These are phyloP conservation scores for Thelephora ganbajun DNA, from an alignment of 768 basidiomycete genomes.

Conservation along the genomic window DNA sequence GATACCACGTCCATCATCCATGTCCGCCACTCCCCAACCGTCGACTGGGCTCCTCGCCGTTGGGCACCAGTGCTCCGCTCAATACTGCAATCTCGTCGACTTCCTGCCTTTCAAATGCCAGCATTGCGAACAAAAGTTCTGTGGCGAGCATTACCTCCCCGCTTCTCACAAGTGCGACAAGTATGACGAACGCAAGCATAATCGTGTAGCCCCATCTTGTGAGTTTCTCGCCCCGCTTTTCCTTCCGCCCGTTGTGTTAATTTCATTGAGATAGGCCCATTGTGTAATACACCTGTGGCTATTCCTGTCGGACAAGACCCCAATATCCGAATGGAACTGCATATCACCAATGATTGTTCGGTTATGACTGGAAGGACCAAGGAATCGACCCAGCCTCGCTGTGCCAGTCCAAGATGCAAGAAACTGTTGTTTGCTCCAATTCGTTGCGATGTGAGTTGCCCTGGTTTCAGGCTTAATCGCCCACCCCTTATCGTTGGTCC, in stretches of 20 bases:
- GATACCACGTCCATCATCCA: no score
- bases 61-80: slow-evolving; percentile 58
- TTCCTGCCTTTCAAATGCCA: slow-evolving; percentile 82
- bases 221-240: slow-evolving; percentile 14
- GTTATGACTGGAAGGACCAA: slow-evolving; percentile 51
- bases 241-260: not conserved
- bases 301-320: slow-evolving; percentile 70
- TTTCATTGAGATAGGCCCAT: slow-evolving; percentile 35
- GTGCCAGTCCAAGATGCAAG: slow-evolving; percentile 47
- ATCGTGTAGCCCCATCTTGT: slow-evolving; percentile 72
- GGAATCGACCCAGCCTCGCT: slow-evolving; percentile 36
- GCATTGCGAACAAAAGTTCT: slow-evolving; percentile 58
- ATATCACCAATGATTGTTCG: slow-evolving; percentile 52
- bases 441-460: slow-evolving; percentile 47
- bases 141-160: slow-evolving; percentile 68
- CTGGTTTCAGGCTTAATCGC: no score
- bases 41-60: slow-evolving; percentile 33
- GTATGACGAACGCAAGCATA: slow-evolving; percentile 56
- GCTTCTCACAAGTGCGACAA: slow-evolving; percentile 50
- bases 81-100: slow-evolving; percentile 59
- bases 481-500: not conserved
- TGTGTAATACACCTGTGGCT: slow-evolving; percentile 65
- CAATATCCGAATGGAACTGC: slow-evolving; percentile 68
- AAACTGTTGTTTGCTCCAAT: slow-evolving; percentile 69
- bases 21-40: no score